A percentile compares a stretch with the other conserved stretches of the same genome.
Evolutionary conservation across 768 basidiomycete genomes (phyloP).

Genomic region (Xanthoconium stramineum): DNA sequence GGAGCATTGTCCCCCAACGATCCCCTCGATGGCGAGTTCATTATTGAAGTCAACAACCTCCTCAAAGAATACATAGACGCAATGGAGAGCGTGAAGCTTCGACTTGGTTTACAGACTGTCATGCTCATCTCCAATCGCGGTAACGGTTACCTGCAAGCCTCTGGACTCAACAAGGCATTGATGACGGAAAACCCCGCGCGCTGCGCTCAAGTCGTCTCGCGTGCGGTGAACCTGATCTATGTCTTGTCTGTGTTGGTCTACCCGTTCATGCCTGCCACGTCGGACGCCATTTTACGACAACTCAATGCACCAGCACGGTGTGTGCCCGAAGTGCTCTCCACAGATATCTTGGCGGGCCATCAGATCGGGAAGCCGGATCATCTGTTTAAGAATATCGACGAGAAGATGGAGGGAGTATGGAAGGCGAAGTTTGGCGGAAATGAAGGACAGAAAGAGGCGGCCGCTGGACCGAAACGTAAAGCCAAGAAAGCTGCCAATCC

Average conservation of each 20-base stretch:
- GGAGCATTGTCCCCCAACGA: slow-evolving; percentile 72
- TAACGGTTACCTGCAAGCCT: slow-evolving; percentile 92
- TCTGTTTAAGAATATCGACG: slow-evolving; percentile 92
- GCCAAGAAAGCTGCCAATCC: slow-evolving; percentile 50
- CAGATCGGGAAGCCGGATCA: slow-evolving; percentile 81
- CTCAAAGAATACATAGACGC: slow-evolving; percentile 77
- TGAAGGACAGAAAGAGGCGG: slow-evolving; percentile 40
- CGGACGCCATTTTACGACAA: slow-evolving; percentile 75
- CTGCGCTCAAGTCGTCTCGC: slow-evolving; percentile 86
- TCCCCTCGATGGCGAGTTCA: slow-evolving; percentile 67
- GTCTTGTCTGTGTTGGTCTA: slow-evolving; percentile 79
- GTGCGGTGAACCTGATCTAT: slow-evolving; percentile 92
- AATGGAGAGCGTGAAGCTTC: slow-evolving; percentile 91
- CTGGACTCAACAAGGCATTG: slow-evolving; percentile 86
- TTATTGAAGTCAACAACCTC: slow-evolving; percentile 73
- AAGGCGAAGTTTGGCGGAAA: slow-evolving; percentile 74
- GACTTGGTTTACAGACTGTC: slow-evolving; percentile 80
- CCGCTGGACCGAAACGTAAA: slow-evolving; percentile 48
- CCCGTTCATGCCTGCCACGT: slow-evolving; percentile 96
- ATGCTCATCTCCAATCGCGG: slow-evolving; percentile 89
- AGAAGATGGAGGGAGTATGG: slow-evolving; percentile 84
- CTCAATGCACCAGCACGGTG: slow-evolving; percentile 85
- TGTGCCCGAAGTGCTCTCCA: slow-evolving; percentile 67
- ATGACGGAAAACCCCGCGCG: slow-evolving; percentile 77
- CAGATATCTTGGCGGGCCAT: slow-evolving; percentile 87